Evolutionary conservation across 352 stramenopile genomes (phyloP).

Genomic region (Phytophthora sp.): DNA sequence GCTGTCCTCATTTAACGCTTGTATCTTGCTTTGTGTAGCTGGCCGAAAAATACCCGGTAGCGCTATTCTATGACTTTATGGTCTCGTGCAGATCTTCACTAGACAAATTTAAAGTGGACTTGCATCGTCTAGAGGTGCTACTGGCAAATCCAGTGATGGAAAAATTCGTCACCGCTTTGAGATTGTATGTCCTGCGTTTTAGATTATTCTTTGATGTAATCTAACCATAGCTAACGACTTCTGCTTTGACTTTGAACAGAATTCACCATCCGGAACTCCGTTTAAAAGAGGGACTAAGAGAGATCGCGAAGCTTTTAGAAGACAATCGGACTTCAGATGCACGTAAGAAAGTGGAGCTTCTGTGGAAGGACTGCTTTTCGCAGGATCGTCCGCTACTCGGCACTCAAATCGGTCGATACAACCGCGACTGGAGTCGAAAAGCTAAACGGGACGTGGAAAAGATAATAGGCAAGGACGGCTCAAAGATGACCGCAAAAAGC

Average conservation of each 20-base stretch:
- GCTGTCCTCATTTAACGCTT: background rate
- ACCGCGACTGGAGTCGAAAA: slow-evolving; percentile 69
- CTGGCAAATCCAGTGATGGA: slow-evolving; percentile 79
- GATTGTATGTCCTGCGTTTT: slow-evolving; percentile 52
- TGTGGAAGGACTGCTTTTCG: slow-evolving; percentile 76
- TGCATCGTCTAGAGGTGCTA: slow-evolving; percentile 54
- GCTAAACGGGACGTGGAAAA: slow-evolving; percentile 69
- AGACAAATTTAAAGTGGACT: slow-evolving; percentile 48
- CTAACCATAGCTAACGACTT: slow-evolving; percentile 7
- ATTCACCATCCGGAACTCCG: slow-evolving; percentile 83
- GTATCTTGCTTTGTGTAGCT: slow-evolving; percentile 47
- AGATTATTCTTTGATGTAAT: background rate
- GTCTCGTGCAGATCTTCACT: slow-evolving; percentile 55
- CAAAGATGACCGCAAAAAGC: slow-evolving; percentile 58
- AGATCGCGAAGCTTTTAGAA: slow-evolving; percentile 72
- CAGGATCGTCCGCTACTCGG: slow-evolving; percentile 56
- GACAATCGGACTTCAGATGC: slow-evolving; percentile 45
- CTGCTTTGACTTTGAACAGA: slow-evolving; percentile 36
- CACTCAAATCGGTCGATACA: slow-evolving; percentile 74
- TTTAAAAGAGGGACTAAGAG: slow-evolving; percentile 78
- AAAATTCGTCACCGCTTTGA: slow-evolving; percentile 80
- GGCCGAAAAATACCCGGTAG: slow-evolving; percentile 69
- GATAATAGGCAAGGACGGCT: slow-evolving; percentile 71
- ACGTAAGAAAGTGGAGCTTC: slow-evolving; percentile 37
- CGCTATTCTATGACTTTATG: slow-evolving; percentile 87